A percentile compares a stretch with the other conserved stretches of the same genome.
Evolutionary conservation across 2,329 filamentous ascomycete species (phyloP).

Genomic region (Sporothrix luriei): DNA sequence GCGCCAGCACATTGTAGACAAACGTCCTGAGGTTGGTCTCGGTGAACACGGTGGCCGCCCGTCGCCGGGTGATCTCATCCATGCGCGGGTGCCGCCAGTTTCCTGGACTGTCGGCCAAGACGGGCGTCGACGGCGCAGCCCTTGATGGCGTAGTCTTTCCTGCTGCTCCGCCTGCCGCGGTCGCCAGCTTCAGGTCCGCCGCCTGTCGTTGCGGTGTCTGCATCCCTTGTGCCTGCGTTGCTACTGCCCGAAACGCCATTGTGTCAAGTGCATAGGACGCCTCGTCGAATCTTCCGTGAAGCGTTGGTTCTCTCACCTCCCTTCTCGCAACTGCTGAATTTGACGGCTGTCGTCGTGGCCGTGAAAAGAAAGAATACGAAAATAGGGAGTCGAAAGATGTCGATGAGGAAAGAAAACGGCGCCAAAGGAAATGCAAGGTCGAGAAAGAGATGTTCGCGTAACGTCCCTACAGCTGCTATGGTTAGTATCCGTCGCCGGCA

Average conservation of each 20-base stretch:
- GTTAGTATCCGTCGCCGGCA: conserved; percentile 29
- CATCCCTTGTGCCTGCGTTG: conserved; percentile 18
- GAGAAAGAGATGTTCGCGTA: not conserved
- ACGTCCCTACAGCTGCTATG: conserved; percentile 18
- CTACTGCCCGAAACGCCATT: conserved; percentile 21
- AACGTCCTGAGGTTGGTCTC: conserved; percentile 74
- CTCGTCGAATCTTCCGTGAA: not conserved
- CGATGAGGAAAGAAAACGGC: conserved; percentile 4
- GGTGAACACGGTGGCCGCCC: conserved; percentile 76
- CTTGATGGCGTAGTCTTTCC: conserved; percentile 10
- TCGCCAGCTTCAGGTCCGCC: conserved; percentile 12
- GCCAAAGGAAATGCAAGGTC: not conserved
- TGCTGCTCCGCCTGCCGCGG: not conserved
- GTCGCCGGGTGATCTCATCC: conserved; percentile 80
- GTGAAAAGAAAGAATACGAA: conserved; percentile 12
- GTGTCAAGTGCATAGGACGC: not conserved
- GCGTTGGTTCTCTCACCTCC: not conserved
- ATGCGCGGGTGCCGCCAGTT: conserved; percentile 90
- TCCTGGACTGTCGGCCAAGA: conserved; percentile 62
- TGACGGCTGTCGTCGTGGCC: conserved; percentile 1
- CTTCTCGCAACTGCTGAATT: not conserved
- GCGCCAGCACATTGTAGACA: conserved; percentile 62
- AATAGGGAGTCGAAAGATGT: not conserved
- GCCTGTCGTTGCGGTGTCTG: conserved; percentile 31
- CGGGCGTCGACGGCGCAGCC: conserved; percentile 33